Conservation (phyloP, 2,329 filamentous ascomycete genomes). For the Sphaerostilbella broomeana region DNA sequence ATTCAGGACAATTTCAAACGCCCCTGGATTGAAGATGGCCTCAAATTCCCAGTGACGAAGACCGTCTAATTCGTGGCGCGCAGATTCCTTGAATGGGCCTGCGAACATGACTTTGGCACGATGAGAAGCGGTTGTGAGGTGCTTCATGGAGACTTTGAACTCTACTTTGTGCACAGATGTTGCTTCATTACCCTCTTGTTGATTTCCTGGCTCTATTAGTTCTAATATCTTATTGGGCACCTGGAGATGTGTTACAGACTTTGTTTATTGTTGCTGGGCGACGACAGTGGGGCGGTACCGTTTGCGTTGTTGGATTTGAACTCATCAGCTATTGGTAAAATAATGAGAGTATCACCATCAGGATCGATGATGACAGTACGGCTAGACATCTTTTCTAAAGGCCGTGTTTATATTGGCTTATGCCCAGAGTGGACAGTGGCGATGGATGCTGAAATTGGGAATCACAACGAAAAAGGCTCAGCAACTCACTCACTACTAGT, state of each 20-base stretch:
- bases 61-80: slow-evolving; percentile 6
- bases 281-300: background rate
- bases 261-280: too few species aligned
- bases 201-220: too few species aligned
- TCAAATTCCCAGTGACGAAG: slow-evolving; percentile 15
- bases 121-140: slow-evolving; percentile 3
- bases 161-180: too few species aligned
- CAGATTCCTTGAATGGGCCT: slow-evolving; percentile 4
- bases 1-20: slow-evolving; percentile 16
- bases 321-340: background rate
- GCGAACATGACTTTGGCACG: slow-evolving; percentile 1
- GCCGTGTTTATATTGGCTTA: background rate
- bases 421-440: too few species aligned
- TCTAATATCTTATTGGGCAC: too few species aligned
- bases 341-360: slow-evolving; percentile 7
- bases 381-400: background rate
- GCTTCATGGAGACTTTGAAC: slow-evolving; percentile 11
- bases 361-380: background rate
- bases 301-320: background rate
- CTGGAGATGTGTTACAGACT: too few species aligned
- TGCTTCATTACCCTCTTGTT: too few species aligned
- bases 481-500: too few species aligned
- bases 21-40: slow-evolving; percentile 14
- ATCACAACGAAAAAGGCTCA: too few species aligned
- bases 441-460: too few species aligned